These are phyloP conservation scores for Lachancea nothofagi DNA, from an alignment of 805 yeast species.

Conservation along the genomic window DNA sequence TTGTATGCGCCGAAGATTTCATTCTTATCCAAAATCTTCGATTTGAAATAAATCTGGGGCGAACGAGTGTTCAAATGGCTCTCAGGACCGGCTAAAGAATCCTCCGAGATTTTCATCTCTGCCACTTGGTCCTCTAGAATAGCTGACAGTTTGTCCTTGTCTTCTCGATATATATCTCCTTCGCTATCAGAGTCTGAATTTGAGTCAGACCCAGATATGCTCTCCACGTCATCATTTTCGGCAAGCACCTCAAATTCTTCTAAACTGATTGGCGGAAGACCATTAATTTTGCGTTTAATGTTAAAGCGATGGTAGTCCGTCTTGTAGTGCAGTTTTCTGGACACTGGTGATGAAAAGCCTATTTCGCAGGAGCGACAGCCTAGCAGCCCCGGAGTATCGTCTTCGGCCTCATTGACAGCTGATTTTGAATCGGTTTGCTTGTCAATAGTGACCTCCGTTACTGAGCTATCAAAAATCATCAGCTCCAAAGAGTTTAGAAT, in stretches of 20 bases:
- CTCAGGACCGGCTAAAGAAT: slow-evolving; percentile 32
- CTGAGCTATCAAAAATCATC: slow-evolving; percentile 51
- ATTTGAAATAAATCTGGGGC: slow-evolving; percentile 57
- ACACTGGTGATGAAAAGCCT: slow-evolving; percentile 14
- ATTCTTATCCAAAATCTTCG: slow-evolving; percentile 39
- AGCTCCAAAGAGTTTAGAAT: slow-evolving; percentile 45
- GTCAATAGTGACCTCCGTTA: slow-evolving; percentile 30
- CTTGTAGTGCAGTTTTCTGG: slow-evolving; percentile 44
- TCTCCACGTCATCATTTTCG: slow-evolving; percentile 40
- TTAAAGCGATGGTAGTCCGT: slow-evolving; percentile 57
- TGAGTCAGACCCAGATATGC: slow-evolving; percentile 52
- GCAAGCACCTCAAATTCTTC: slow-evolving; percentile 50
- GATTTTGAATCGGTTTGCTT: slow-evolving; percentile 4
- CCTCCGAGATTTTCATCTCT: slow-evolving; percentile 17
- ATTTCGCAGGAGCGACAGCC: slow-evolving; percentile 26
- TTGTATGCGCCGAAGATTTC: slow-evolving; percentile 66
- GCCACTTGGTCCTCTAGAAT: slow-evolving; percentile 26
- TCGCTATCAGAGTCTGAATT: slow-evolving; percentile 31
- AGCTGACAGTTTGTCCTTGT: slow-evolving; percentile 21
- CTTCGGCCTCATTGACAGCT: background rate
- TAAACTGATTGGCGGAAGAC: slow-evolving; percentile 44
- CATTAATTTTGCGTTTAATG: slow-evolving; percentile 45
- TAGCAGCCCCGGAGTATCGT: slow-evolving; percentile 4
- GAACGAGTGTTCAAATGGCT: slow-evolving; percentile 64
- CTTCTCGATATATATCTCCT: slow-evolving; percentile 22